Evolutionary conservation across 2,329 filamentous ascomycete genomes (phyloP), one percentile per base, ranked within the genome.

Genomic region (Paracoccidioides lutzii): DNA sequence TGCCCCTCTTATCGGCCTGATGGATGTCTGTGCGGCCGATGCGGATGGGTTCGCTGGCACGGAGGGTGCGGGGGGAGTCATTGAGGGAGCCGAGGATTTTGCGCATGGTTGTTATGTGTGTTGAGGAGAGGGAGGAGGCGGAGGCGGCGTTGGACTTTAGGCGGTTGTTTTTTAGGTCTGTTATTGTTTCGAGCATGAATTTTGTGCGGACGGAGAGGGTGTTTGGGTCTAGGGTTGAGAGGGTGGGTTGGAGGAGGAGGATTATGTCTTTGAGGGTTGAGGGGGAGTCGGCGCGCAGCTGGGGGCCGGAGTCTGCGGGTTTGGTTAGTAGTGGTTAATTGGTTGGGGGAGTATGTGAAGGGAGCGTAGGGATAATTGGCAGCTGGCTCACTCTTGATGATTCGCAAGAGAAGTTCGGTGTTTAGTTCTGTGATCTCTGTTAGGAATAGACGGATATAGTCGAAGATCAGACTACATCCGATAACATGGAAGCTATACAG

Each of bases 141-240:
- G 22, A 22, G 22, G 80, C 79, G 4, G 80, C 80, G 14, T 82
- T 83, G 12, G 84, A 83, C 70, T 91, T 96, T 66, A 90, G 79
- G 58, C 88, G 88, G 71, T 93, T 96, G 75, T 95, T 95, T 69
- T 95, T 95, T 35, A 98, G 77, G 64, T 95, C 88, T 57, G 87
- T 89, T 69, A 98, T 95, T 0, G 87, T 93, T 65, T 97, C 91
- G 53, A 98, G 87, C 90, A 97, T 97, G 72, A 96, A 96, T 62
- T 87, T 94, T 1, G 91, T 96, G 55, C 93, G 84, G 8, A 90
- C 87, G 1, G 90, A 91, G 33, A 95, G 75, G 22, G 83, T 85
- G 10, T 76, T 75, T 63, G 87, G 82, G 4, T 86, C 87, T 40
- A 79, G 74, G 58, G 81, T 83, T 0, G 81, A 76, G 2, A 90